Evolutionary conservation across 495 filamentous ascomycete genomes (phyloP), one percentile per base, ranked within the genome.

Genomic region (Podospora fimiseda): DNA sequence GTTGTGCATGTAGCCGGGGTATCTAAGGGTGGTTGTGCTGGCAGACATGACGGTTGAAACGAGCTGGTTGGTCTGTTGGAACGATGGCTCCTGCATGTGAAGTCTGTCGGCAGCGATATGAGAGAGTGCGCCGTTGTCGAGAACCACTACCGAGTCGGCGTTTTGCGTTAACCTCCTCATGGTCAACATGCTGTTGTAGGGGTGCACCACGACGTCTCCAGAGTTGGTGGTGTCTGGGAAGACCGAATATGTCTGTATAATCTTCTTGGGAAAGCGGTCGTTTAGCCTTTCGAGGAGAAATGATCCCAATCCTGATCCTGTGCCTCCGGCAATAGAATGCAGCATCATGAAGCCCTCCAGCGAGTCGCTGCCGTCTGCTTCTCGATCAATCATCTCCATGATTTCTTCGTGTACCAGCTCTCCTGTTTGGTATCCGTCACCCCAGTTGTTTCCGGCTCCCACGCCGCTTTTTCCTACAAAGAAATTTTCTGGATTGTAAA

Each of bases 1-100:
- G 66, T 98, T 98, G 73, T 98, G 93, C 94, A 98, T 97, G 65
- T 98, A 98, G 21, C 94, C 93, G 1, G 93, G 93, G 67, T 98
- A 97, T 53, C 93, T 81, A 27, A 98, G 84, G 7, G 93, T 95
- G 5, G 91, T 96, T 1, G 93, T 98, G 61, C 89, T 92, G 9
- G 94, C 93, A 20, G 91, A 96, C 93, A 98, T 98, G 58, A 98
- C 94, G 2, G 94, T 98, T 22, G 92, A 95, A 9, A 95, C 92
- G 21, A 98, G 78, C 66, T 96, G 94, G 67, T 98, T 98, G 9
- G 94, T 97, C 66, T 98, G 93, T 50, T 92, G 85, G 67, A 96
- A 96, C 0, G 92, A 96, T 2, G 92, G 90, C 62, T 92, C 82
- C 66, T 95, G 89, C 20, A 96, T 84, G 64, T 98, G 94, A 15